Base-by-base conservation (phyloP, 305 asterid species). In the Plantago coronopus region DNA sequence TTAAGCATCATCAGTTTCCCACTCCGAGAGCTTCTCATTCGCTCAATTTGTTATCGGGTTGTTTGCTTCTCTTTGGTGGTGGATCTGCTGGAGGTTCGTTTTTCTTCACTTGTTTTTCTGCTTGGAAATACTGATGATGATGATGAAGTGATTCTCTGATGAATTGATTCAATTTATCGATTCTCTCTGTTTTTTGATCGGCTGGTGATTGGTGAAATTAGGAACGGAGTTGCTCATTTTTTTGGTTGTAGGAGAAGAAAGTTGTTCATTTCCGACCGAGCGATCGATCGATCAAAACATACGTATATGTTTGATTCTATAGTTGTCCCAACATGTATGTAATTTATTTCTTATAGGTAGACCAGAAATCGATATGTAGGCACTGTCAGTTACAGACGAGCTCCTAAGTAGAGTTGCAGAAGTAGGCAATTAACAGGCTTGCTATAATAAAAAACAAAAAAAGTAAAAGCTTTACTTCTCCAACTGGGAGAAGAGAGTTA, bases 11-110 rank as follows among this genome's bases (percentile, higher is more conserved):
- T 64, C 21, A 49, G 25, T 49, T 72, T 19, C 97, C 98, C 0
- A 63, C 63, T 13, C 91, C 98, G 15, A 78, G 98, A 68, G 98
- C 98, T 79, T 91, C 98, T 42, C 97, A 89, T 74, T 89, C 98
- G 0, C 84, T 91, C 63, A 89, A 84, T 68, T 73, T 83, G 60
- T 79, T 89, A 2, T 74, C 84, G 65, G 97, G 94, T 1, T 86
- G 79, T 68, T 77, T 91, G 62, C 72, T 91, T 71, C 85, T 91
- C 63, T 91, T 83, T 45, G 98, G 98, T 27, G 97, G 98, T 11
- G 98, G 98, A 31, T 84, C 89, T 55, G 83, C 87, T 50, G 98
- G 98, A 81, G 98, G 97, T 89, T 16, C 61, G 79, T 71, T 17
- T 7, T 0, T 25, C 17, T n/a, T 46, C 17, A 4, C n/a, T 40